Base-by-base conservation (phyloP, 192 early-diverging fungal species). In the Coemansia sp. region DNA sequence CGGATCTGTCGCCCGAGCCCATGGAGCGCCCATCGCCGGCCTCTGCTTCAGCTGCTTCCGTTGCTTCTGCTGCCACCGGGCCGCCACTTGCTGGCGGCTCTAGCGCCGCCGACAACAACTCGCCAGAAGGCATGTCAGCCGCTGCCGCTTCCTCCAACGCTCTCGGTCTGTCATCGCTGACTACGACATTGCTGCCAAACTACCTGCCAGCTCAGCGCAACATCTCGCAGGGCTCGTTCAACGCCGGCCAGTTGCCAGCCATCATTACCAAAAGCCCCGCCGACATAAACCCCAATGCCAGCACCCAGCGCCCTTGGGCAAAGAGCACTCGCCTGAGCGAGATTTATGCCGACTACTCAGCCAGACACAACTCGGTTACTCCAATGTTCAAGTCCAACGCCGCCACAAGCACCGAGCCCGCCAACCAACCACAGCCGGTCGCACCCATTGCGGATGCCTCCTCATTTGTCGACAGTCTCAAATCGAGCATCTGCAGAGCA, bases 261-360 rank as follows among this genome's bases (percentile, higher is more conserved):
- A 27, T 26, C 26, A 25, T 22, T 42, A 29, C 41, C 30, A 29
- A 39, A 49, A 29, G 37, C 45, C 43, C 36, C 3, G 34, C 33
- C 13, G 54, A 46, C 40, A 46, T 31, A 51, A n/a, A 26, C 0
- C n/a, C 32, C 10, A 26, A 11, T 11, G 22, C 33, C 9, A 11
- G 47, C 22, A 68, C 47, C 25, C 25, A 53, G 26, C 62, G 67
- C 13, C 74, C 63, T 2, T 77, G 74, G 74, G 67, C 56, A 27
- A 78, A 78, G 35, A 78, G 76, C 60, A 78, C 76, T 18, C 63
- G 76, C 5, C 53, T 78, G 31, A 78, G 76, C 69, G 76, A 78
- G 29, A 78, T 78, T 36, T 78, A 78, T 30, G 76, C 68, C 8
- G 68, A 78, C 65, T 78, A 78, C 41, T 72, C 76, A 13, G 76